phyloP scores from a whole-genome alignment of 441 rosid genomes.

The Populus hybrid region DNA sequence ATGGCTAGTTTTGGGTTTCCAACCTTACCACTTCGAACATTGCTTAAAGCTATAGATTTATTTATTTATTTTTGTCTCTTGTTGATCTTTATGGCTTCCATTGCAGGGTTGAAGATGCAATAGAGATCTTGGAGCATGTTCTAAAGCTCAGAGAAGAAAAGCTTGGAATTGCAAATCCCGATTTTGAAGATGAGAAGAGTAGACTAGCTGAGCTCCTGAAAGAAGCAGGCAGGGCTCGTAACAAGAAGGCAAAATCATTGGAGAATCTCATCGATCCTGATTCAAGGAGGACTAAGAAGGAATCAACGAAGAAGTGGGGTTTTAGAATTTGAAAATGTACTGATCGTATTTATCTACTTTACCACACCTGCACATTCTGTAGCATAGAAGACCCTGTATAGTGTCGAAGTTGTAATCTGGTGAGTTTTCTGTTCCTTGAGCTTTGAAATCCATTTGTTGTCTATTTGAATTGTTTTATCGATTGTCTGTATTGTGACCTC shows the following conservation, averaged over 20 bases:
- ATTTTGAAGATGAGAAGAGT: constrained; percentile 89
- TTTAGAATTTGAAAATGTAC: constrained; percentile 51
- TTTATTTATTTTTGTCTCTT: not conserved
- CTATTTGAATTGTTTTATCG: constrained; percentile 15
- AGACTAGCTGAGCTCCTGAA: constrained; percentile 89
- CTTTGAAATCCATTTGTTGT: constrained; percentile 24
- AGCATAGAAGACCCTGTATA: constrained; percentile 53
- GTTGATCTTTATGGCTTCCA: constrained; percentile 6
- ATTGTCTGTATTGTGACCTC: constrained; percentile 35
- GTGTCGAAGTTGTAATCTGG: constrained; percentile 34
- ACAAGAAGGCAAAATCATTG: constrained; percentile 88
- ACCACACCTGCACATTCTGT: constrained; percentile 35
- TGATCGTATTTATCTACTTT: constrained; percentile 12
- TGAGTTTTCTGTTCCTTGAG: constrained; percentile 24
- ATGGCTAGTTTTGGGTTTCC: not conserved
- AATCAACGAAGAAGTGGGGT: constrained; percentile 81
- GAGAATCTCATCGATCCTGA: constrained; percentile 86
- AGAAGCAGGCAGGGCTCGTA: constrained; percentile 89
- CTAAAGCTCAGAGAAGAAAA: constrained; percentile 91
- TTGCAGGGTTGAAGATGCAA: constrained; percentile 91
- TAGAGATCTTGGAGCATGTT: constrained; percentile 88
- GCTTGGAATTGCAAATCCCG: constrained; percentile 96
- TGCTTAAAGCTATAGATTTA: not conserved
- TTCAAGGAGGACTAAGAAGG: constrained; percentile 80
- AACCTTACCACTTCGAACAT: not conserved